Evolutionary conservation across 768 basidiomycete species (phyloP).

Genomic region (Lepiota venenata): DNA sequence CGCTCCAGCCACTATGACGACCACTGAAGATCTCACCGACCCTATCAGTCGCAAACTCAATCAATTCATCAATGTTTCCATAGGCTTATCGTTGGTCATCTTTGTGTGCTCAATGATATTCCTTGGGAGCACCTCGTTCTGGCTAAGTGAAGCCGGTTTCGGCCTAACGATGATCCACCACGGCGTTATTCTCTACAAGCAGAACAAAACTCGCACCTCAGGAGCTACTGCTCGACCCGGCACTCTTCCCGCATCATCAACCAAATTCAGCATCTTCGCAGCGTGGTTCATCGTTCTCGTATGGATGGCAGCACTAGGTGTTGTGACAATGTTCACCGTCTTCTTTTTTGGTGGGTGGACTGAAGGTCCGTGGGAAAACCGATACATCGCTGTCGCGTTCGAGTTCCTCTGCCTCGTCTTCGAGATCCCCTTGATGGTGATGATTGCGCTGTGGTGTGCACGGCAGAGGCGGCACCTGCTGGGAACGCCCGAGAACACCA

Average conservation of each 20-base stretch:
- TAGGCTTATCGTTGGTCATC: neutral
- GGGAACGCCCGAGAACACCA: neutral
- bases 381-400: neutral
- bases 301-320: neutral
- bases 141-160: neutral
- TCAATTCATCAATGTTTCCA: neutral
- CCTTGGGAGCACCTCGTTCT: neutral
- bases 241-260: neutral
- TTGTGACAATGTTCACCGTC: neutral
- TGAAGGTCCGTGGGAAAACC: neutral
- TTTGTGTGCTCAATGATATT: neutral
- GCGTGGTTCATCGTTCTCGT: neutral
- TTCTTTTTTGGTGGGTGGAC: neutral
- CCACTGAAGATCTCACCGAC: too few species aligned
- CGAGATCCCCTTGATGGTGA: neutral
- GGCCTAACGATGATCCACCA: neutral
- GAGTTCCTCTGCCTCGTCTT: neutral
- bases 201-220: neutral
- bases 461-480: neutral
- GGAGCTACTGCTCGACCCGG: neutral
- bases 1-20: too few species aligned
- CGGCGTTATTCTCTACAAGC: neutral
- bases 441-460: constrained; percentile 2
- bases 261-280: neutral
- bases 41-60: neutral